Conservation (phyloP, 805 yeast species). For the Zygosaccharomyces lentus region DNA sequence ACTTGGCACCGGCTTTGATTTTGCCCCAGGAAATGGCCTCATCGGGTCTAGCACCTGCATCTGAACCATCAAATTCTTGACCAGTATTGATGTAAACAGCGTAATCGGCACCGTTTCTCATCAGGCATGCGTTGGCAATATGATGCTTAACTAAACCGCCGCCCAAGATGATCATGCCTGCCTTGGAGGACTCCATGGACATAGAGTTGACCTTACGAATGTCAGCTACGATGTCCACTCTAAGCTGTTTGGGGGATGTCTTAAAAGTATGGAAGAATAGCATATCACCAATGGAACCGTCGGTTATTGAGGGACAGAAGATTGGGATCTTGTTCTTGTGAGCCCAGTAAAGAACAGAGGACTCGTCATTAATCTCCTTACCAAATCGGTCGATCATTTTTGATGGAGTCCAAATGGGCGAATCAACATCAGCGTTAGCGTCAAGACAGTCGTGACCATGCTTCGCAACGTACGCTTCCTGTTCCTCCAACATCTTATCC, state of each 20-base stretch:
- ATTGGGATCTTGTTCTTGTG: slow-evolving; percentile 94
- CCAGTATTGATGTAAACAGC: slow-evolving; percentile 98
- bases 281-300: slow-evolving; percentile 99
- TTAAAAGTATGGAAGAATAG: slow-evolving; percentile 96
- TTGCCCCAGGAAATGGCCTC: slow-evolving; percentile 99
- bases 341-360: slow-evolving; percentile 95
- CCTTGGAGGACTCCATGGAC: slow-evolving; percentile 90
- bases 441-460: slow-evolving; percentile 54
- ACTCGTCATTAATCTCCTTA: slow-evolving; percentile 89
- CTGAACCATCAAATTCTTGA: slow-evolving; percentile 98
- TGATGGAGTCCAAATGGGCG: slow-evolving; percentile 87
- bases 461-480: slow-evolving; percentile 57
- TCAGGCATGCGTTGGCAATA: slow-evolving; percentile 93
- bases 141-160: slow-evolving; percentile 97
- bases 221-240: slow-evolving; percentile 91
- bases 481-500: slow-evolving; percentile 84
- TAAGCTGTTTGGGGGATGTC: slow-evolving; percentile 81
- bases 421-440: slow-evolving; percentile 43
- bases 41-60: slow-evolving; percentile 98
- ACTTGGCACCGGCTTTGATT: slow-evolving; percentile 88
- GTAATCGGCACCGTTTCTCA: slow-evolving; percentile 99
- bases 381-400: slow-evolving; percentile 89
- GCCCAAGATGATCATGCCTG: slow-evolving; percentile 95
- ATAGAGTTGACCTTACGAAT: slow-evolving; percentile 85
- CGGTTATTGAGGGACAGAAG: slow-evolving; percentile 96